These are phyloP conservation scores for Lasiodiplodia gonubiensis DNA, from an alignment of 2,329 filamentous ascomycete species.

Conservation along the genomic window DNA sequence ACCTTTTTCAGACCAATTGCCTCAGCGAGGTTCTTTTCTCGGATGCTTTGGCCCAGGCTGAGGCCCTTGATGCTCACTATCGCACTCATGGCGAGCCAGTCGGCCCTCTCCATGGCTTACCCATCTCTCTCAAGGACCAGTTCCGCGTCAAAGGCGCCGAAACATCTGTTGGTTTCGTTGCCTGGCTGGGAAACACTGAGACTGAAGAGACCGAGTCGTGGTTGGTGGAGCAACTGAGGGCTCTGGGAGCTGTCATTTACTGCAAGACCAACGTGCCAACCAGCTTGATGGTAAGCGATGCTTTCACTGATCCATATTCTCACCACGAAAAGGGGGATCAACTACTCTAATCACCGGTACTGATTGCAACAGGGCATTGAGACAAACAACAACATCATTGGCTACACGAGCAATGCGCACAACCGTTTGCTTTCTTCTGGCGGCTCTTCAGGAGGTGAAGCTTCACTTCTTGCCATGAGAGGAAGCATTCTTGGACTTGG, in stretches of 20 bases:
- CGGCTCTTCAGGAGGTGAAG: constrained; percentile 59
- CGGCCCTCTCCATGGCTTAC: constrained; percentile 56
- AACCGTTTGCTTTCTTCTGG: constrained; percentile 61
- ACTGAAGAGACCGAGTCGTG: constrained; percentile 63
- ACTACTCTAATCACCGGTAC: no score
- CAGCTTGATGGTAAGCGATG: constrained; percentile 54
- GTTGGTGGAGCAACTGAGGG: constrained; percentile 61
- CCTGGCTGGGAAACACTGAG: constrained; percentile 67
- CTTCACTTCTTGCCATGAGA: constrained; percentile 56
- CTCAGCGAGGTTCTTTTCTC: constrained; percentile 57
- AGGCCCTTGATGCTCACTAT: constrained; percentile 50
- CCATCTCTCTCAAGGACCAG: constrained; percentile 57
- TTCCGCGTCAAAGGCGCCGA: constrained; percentile 56
- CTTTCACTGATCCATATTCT: neutral
- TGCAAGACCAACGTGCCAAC: constrained; percentile 64
- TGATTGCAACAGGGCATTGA: constrained; percentile 47
- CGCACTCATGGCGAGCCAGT: constrained; percentile 43
- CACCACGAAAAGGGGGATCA: no score
- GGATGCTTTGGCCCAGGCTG: constrained; percentile 50
- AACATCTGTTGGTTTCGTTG: constrained; percentile 64
- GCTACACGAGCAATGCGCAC: constrained; percentile 62
- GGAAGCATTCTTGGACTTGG: constrained; percentile 59
- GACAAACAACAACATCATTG: constrained; percentile 67
- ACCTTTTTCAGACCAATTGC: constrained; percentile 38
- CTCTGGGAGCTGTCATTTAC: constrained; percentile 60